Percentiles rank a stretch among this genome's conserved stretches.
phyloP scores from a whole-genome alignment of 441 rosid species.

The Gossypium trilobum region DNA sequence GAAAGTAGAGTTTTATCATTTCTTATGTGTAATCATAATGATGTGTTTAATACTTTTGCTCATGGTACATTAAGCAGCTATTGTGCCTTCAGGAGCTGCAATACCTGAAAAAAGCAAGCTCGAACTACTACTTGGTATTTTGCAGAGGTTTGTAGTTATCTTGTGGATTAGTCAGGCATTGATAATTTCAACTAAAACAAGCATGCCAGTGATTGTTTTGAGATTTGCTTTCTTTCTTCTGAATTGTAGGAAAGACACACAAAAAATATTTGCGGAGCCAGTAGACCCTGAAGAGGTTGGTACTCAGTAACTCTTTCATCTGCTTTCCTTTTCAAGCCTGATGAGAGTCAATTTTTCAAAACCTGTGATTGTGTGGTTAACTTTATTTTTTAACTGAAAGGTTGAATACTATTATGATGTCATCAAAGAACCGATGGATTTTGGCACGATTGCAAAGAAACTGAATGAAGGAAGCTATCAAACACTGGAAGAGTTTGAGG shows the following conservation, averaged over 20 bases:
- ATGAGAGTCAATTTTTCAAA: neutral
- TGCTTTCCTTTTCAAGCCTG: neutral
- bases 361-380: neutral
- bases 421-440: constrained; percentile 52
- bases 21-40: neutral
- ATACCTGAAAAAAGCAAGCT: constrained; percentile 21
- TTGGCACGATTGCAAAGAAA: constrained; percentile 37
- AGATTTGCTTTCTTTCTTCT: neutral
- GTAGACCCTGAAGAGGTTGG: constrained; percentile 38
- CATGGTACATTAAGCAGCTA: constrained; percentile 16
- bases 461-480: constrained; percentile 37
- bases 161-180: neutral
- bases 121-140: constrained; percentile 17
- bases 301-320: constrained; percentile 4
- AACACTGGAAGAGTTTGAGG: constrained; percentile 44
- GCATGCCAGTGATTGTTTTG: neutral
- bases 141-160: constrained; percentile 23
- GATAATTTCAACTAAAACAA: constrained; percentile 1
- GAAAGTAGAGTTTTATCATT: neutral
- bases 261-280: constrained; percentile 39
- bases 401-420: constrained; percentile 31
- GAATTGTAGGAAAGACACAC: constrained; percentile 35
- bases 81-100: constrained; percentile 7
- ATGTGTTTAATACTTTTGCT: neutral
- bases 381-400: constrained; percentile 22